These are phyloP conservation scores for Infundibulicybe gibba DNA, from an alignment of 768 basidiomycete genomes.

Conservation along the genomic window DNA sequence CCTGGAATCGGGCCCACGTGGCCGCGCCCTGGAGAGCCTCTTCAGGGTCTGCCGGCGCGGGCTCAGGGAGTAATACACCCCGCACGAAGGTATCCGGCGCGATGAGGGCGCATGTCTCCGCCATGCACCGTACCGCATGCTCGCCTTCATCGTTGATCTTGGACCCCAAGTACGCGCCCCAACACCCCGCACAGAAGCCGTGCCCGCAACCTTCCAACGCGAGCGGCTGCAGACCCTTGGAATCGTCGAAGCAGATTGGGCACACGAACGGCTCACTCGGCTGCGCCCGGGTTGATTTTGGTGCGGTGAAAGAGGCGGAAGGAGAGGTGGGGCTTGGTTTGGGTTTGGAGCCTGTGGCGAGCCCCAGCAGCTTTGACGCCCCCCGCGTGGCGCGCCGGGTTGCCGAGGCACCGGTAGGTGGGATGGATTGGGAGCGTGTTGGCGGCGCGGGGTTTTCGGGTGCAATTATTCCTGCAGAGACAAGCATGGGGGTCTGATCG, in stretches of 20 bases:
- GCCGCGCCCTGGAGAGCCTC: slow-evolving; percentile 35
- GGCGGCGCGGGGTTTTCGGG: slow-evolving; percentile 38
- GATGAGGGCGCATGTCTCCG: slow-evolving; percentile 65
- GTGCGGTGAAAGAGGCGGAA: slow-evolving; percentile 20
- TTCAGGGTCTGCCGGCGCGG: slow-evolving; percentile 21
- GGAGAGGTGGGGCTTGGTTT: slow-evolving; percentile 21
- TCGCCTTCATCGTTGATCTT: slow-evolving; percentile 87
- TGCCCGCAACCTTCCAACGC: slow-evolving; percentile 76
- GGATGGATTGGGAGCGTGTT: slow-evolving; percentile 23
- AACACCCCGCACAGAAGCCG: slow-evolving; percentile 79
- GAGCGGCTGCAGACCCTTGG: slow-evolving; percentile 52
- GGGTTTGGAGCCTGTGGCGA: slow-evolving; percentile 20
- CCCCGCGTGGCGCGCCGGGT: slow-evolving; percentile 32
- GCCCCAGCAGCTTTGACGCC: slow-evolving; percentile 31
- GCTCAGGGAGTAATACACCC: slow-evolving; percentile 40
- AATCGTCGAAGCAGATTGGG: slow-evolving; percentile 90
- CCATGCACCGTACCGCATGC: slow-evolving; percentile 74
- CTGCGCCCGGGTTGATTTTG: slow-evolving; percentile 26
- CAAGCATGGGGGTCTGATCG: slow-evolving; percentile 66
- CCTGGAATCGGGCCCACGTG: slow-evolving; percentile 71
- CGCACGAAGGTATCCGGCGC: slow-evolving; percentile 62
- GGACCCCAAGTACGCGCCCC: slow-evolving; percentile 72
- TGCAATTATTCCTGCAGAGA: slow-evolving; percentile 65
- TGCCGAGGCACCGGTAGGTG: slow-evolving; percentile 13
- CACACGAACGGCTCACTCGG: slow-evolving; percentile 68